Evolutionary conservation across 1,284 basidiomycete species (phyloP), one percentile per base, ranked within the genome.

Genomic region (Marasmius tenuissimus): DNA sequence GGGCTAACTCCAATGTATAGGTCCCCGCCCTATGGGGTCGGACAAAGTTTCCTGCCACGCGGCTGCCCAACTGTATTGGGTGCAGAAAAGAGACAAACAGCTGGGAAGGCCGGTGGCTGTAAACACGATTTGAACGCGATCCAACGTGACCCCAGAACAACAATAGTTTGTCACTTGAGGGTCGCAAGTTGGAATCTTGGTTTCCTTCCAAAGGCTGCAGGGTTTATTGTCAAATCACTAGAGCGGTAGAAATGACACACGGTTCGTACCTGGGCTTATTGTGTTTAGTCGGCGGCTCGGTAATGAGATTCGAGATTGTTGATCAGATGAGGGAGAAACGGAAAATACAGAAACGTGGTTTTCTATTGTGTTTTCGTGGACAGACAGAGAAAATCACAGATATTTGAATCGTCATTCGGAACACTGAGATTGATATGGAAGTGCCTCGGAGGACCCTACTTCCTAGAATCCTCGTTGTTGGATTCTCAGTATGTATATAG

Each of bases 251-350:
- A 57, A 42, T 56, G 50, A 20, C 48, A 33, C 66, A 67, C 68
- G 67, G 65, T 67, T 59, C 64, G 74, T 77, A 72, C 76, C 75
- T 76, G 71, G 71, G 67, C 72, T 76, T 75, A 76, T 76, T 77
- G 76, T 77, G 67, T 70, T 70, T 63, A 60, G 62, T 59, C 64
- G 34, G 50, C n/a, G 34, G 2, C 33, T 52, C n/a, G 35, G 35
- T 37, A 14, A 34, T 35, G 34, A 54, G 52, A 14, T 54, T 38
- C 14, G 16, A 47, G 8, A 18, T 18, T 47, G 16, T 8, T 1
- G 8, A 18, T 47, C n/a, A 20, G 45, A 20, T n/a, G 45, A 16
- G 45, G 8, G 3, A n/a, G 45, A 20, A 27, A 27, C 27, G 27
- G 27, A 27, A 27, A 4, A 27, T 27, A 27, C 27, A 27, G 27